phyloP scores from a whole-genome alignment of 2,329 filamentous ascomycete species.

The Hysterium pulicare region DNA sequence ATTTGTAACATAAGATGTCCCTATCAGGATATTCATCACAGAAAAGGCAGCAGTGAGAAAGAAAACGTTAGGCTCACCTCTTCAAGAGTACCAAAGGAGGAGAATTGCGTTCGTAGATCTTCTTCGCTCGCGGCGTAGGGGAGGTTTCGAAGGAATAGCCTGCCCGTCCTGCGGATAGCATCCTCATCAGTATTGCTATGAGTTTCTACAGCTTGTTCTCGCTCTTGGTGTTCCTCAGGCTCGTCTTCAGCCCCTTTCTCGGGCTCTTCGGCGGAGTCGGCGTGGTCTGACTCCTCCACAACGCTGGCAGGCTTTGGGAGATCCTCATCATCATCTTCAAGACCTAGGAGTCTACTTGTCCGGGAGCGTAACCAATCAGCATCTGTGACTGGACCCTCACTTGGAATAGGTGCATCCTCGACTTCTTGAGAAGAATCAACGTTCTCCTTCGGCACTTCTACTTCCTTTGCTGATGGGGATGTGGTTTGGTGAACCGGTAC shows the following conservation, averaged over 20 bases:
- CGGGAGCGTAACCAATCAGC: constrained; percentile 88
- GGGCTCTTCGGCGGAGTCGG: constrained; percentile 1
- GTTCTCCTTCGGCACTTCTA: constrained; percentile 2
- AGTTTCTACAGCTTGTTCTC: constrained; percentile 24
- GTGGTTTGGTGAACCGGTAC: neutral
- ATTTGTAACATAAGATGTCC: constrained; percentile 98
- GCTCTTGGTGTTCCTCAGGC: constrained; percentile 9
- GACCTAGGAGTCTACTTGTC: constrained; percentile 80
- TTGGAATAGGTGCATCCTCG: constrained; percentile 17
- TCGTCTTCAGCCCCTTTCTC: no score
- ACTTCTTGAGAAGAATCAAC: constrained; percentile 11
- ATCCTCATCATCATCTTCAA: constrained; percentile 71
- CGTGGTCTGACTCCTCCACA: constrained; percentile 8
- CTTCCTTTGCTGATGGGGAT: constrained; percentile 5
- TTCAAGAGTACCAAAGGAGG: constrained; percentile 69
- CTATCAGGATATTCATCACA: constrained; percentile 99
- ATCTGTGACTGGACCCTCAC: constrained; percentile 59
- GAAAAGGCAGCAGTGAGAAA: constrained; percentile 18
- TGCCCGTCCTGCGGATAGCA: constrained; percentile 66
- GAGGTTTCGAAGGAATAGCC: constrained; percentile 86
- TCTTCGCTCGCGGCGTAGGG: constrained; percentile 75
- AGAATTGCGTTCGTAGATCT: constrained; percentile 71
- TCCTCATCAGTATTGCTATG: constrained; percentile 52
- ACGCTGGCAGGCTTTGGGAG: constrained; percentile 11
- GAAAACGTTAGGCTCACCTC: constrained; percentile 65